These are phyloP conservation scores for Voacanga thouarsii DNA, from an alignment of 257 asterid genomes.

Conservation along the genomic window DNA sequence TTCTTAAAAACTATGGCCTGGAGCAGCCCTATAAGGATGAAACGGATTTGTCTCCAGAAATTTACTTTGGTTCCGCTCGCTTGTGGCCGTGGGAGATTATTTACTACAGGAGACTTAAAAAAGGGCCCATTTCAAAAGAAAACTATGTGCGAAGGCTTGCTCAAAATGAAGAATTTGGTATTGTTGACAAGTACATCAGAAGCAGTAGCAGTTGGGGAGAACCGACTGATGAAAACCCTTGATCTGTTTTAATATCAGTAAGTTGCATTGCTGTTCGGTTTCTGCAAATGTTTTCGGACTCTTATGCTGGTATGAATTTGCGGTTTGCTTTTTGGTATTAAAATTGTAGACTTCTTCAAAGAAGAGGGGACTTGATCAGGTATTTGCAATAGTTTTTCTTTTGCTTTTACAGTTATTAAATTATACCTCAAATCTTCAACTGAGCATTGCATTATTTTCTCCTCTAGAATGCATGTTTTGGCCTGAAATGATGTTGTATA, in stretches of 20 bases:
- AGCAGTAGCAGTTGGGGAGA: conserved; percentile 69
- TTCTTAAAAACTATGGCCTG: conserved; percentile 37
- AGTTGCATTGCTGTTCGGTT: conserved; percentile 15
- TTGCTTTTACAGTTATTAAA: background rate
- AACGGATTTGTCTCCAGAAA: conserved; percentile 37
- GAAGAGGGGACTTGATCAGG: conserved; percentile 5
- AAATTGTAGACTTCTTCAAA: background rate
- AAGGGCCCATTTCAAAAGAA: conserved; percentile 50
- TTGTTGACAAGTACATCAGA: conserved; percentile 53
- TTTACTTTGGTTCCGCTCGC: conserved; percentile 62
- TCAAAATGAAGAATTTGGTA: conserved; percentile 46
- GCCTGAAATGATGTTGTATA: background rate
- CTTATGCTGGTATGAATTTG: background rate
- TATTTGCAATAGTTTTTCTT: background rate
- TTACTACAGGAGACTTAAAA: conserved; percentile 45
- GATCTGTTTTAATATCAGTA: conserved; percentile 8
- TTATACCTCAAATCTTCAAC: background rate
- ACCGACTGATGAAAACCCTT: conserved; percentile 28
- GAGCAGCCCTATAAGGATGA: conserved; percentile 32
- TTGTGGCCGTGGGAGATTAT: conserved; percentile 68
- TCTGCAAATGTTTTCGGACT: conserved; percentile 6
- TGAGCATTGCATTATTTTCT: background rate
- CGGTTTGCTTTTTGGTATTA: background rate
- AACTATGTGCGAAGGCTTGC: conserved; percentile 42
- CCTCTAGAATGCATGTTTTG: background rate